Evolutionary conservation across 495 filamentous ascomycete species (phyloP).

Genomic region (Penicillium canariense): DNA sequence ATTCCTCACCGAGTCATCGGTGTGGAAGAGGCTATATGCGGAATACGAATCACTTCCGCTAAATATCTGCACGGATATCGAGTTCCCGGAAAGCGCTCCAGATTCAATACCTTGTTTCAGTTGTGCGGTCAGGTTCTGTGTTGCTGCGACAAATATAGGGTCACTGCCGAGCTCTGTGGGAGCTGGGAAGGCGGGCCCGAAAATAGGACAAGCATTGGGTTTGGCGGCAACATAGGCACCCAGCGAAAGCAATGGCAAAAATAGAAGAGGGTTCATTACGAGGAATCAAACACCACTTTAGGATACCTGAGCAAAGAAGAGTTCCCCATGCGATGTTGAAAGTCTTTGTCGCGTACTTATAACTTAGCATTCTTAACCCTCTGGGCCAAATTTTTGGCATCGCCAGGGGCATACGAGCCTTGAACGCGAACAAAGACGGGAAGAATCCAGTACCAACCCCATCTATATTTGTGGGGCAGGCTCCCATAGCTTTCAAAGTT

Average conservation of each 20-base stretch:
- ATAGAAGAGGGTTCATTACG: background rate
- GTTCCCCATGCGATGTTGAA: background rate
- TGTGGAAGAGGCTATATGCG: conserved; percentile 7
- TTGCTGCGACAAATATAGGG: conserved; percentile 16
- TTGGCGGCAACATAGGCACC: background rate
- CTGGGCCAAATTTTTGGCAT: background rate
- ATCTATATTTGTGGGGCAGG: background rate
- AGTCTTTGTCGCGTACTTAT: conserved; percentile 1
- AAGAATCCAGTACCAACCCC: background rate
- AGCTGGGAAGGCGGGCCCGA: conserved; percentile 51
- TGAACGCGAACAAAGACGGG: background rate
- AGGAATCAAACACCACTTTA: too few relatives aligned
- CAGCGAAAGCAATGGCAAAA: background rate
- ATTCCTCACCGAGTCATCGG: background rate
- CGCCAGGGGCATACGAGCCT: background rate
- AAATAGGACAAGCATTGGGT: conserved; percentile 37
- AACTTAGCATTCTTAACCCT: background rate
- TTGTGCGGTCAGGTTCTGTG: conserved; percentile 28
- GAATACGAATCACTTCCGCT: conserved; percentile 5
- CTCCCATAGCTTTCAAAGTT: background rate
- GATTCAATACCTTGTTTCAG: conserved; percentile 18
- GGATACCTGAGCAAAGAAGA: background rate
- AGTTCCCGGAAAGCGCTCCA: conserved; percentile 38
- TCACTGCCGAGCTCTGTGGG: conserved; percentile 20
- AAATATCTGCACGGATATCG: conserved; percentile 41